Evolutionary conservation across 805 yeast genomes (phyloP), one percentile per base, ranked within the genome.

Genomic region (Yamadazyma olivae): DNA sequence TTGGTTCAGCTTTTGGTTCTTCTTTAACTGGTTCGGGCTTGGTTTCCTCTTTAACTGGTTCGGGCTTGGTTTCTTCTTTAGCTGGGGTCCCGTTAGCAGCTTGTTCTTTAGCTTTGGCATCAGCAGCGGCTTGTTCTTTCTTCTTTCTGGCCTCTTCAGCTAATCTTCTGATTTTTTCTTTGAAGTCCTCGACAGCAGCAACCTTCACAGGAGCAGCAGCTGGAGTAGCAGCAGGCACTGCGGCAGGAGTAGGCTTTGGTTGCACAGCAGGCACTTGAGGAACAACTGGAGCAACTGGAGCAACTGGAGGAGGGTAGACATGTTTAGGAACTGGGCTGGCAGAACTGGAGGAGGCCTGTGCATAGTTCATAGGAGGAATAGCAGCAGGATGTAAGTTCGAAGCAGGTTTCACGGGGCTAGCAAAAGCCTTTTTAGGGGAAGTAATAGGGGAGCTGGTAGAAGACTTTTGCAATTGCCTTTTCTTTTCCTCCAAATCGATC

Each of bases 401-500:
- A 36, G 10, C 14, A 6, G 33, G 27, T 24, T 33, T 38, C 8
- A 45, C 44, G 17, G 53, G 42, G n/a, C 59, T 58, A 13, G 44
- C 40, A 35, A 34, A 21, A 9, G 37, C 15, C 21, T 34, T 36
- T 12, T 22, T 28, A 19, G 68, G 64, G 13, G 67, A 61, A 5
- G 60, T 45, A 12, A 49, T 44, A 4, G 70, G 68, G 6, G 67
- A 55, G 16, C 53, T 45, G 8, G 50, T 38, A 8, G 60, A 44
- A 20, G 47, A 41, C 8, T 51, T 48, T 19, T 50, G 46, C n/a
- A 53, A 37, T 21, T 53, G 49, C 50, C 56, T 64, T 45, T 57
- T 61, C 53, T 64, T 64, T 30, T 63, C 71, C 35, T 67, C 71
- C 41, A 64, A 62, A 41, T 66, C 70, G 26, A 66, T 57, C 30